These are phyloP conservation scores for Sapria himalayana DNA, from an alignment of 345 rosid genomes.

Conservation along the genomic window DNA sequence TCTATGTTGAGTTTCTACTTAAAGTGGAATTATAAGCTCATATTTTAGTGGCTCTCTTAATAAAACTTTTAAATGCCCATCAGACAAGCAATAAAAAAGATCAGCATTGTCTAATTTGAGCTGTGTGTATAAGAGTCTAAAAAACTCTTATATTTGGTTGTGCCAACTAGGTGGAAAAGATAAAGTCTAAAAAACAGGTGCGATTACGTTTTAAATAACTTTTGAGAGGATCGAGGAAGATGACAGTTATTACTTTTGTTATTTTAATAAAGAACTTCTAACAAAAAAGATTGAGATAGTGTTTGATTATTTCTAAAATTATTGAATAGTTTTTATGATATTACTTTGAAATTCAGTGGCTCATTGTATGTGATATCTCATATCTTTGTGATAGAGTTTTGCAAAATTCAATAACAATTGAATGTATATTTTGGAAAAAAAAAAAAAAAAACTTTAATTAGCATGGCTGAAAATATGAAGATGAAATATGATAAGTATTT, in stretches of 20 bases:
- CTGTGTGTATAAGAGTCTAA: slow-evolving; percentile 7
- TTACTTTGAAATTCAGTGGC: slow-evolving; percentile 6
- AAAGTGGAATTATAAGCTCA: too few species aligned
- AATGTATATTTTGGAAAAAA: slow-evolving; percentile 9
- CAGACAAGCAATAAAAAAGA: too few species aligned
- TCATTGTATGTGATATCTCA: slow-evolving; percentile 10
- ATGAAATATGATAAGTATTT: slow-evolving; percentile 10
- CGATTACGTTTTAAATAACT: slow-evolving; percentile 8
- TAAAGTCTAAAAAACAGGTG: slow-evolving; percentile 11
- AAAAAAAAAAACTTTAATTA: too few species aligned
- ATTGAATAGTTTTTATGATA: slow-evolving; percentile 10
- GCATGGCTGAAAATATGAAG: slow-evolving; percentile 10
- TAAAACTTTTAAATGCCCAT: too few species aligned
- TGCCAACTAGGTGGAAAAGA: slow-evolving; percentile 11
- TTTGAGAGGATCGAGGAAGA: slow-evolving; percentile 10
- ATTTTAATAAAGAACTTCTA: slow-evolving; percentile 8
- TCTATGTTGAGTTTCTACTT: too few species aligned
- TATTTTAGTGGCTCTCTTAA: too few species aligned
- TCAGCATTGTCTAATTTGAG: too few species aligned
- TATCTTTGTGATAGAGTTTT: slow-evolving; percentile 10
- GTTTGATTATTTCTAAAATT: slow-evolving; percentile 8
- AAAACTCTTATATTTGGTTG: slow-evolving; percentile 11
- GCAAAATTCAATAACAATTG: slow-evolving; percentile 10
- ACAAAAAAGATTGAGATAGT: slow-evolving; percentile 12
- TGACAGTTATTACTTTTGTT: slow-evolving; percentile 10